Percentiles rank a stretch among this genome's conserved stretches.
phyloP scores from a whole-genome alignment of 2,329 filamentous ascomycete genomes.

The Whalleya microplaca region DNA sequence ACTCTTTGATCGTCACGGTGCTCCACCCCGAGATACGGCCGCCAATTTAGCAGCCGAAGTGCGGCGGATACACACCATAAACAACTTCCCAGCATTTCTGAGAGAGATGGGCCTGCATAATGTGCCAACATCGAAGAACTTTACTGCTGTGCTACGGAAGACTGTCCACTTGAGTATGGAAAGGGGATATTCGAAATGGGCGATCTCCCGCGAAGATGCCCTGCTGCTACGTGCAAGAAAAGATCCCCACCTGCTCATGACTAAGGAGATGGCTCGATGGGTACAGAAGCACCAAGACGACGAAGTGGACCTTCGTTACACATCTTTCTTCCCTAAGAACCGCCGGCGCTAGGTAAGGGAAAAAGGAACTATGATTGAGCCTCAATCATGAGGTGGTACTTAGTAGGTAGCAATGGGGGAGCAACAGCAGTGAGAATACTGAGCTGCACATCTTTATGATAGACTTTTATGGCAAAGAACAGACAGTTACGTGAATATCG shows the following conservation, averaged over 20 bases:
- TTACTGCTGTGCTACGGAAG: constrained; percentile 40
- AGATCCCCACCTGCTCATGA: constrained; percentile 19
- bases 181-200: constrained; percentile 39
- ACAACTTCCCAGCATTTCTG: constrained; percentile 48
- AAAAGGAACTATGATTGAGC: too few species aligned
- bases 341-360: too few species aligned
- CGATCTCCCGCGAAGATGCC: constrained; percentile 14
- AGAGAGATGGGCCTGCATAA: constrained; percentile 45
- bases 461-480: too few species aligned
- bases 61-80: constrained; percentile 46
- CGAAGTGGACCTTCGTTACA: not conserved
- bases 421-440: too few species aligned
- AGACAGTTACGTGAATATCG: too few species aligned
- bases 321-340: not conserved
- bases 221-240: constrained; percentile 25
- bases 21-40: constrained; percentile 46
- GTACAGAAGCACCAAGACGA: not conserved
- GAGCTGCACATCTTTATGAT: too few species aligned
- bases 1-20: constrained; percentile 51
- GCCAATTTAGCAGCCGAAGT: constrained; percentile 46
- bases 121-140: constrained; percentile 26
- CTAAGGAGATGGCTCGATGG: constrained; percentile 2
- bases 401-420: too few species aligned
- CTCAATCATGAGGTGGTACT: too few species aligned
- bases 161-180: constrained; percentile 40